phyloP scores from a whole-genome alignment of 306 rosid species.

The Senna tora region DNA sequence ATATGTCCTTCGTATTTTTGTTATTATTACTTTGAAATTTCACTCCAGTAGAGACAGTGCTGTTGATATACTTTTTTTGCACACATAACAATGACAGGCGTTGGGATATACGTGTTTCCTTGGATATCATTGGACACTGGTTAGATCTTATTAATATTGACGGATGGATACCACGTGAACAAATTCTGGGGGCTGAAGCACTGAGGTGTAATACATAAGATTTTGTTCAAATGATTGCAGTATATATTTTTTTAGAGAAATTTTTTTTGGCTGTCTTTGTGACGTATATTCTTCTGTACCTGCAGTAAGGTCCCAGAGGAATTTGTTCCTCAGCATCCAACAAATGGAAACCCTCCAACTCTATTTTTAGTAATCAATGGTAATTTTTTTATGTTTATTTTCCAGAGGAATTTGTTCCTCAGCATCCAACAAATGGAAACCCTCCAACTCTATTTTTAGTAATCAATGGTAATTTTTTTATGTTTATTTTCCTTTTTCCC shows the following conservation, averaged over 20 bases:
- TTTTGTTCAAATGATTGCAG: constrained; percentile 39
- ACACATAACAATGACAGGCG: constrained; percentile 64
- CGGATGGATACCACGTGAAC: constrained; percentile 99
- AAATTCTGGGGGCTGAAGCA: constrained; percentile 95
- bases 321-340: constrained; percentile 84
- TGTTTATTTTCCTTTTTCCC: constrained; percentile 17
- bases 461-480: constrained; percentile 61
- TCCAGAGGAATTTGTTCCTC: constrained; percentile 74
- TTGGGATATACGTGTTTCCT: constrained; percentile 83
- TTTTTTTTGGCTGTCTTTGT: constrained; percentile 31
- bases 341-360: constrained; percentile 97
- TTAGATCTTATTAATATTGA: constrained; percentile 89
- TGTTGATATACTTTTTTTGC: constrained; percentile 23
- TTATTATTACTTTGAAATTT: constrained; percentile 28
- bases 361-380: constrained; percentile 76
- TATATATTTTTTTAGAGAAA: background rate
- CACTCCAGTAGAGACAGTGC: constrained; percentile 13
- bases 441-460: constrained; percentile 89
- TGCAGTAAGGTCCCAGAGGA: constrained; percentile 91
- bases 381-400: constrained; percentile 39
- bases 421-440: constrained; percentile 90
- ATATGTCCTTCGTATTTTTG: constrained; percentile 11
- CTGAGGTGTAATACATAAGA: constrained; percentile 61
- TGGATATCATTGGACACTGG: constrained; percentile 97
- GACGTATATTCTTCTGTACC: constrained; percentile 41